Base-by-base conservation (phyloP, 75 land plant species). In the Cupressus sempervirens region DNA sequence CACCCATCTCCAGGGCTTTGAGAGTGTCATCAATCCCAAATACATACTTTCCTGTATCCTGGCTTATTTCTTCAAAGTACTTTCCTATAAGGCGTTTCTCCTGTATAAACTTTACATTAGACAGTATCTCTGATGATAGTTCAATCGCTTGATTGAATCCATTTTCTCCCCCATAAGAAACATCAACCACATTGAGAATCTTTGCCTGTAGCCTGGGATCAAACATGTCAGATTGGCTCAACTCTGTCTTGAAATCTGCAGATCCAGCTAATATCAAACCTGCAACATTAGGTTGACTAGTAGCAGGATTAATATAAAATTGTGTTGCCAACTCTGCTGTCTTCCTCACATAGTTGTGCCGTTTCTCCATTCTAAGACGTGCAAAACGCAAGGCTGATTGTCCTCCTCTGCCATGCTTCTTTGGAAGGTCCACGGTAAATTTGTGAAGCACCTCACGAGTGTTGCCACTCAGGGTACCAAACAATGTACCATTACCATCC, bases 221-320 rank as follows among this genome's bases (percentile, higher is more conserved):
- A 94, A 94, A 94, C 95, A 93, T 94, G 83, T 91, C 94, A 34
- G 96, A 91, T 83, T 94, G 92, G 84, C 94, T 91, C 76, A 94
- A 83, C 83, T 94, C 96, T 52, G 94, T 93, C 83, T 94, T 94
- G 83, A 94, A 94, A 74, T 94, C 96, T 68, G 95, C 95, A 38
- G 94, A 94, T 48, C 96, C 95, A 45, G 93, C 96, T 35, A 94
- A 85, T 35, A 94, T 94, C 30, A 94, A 76, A 7, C 95, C 94
- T 38, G 93, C 46, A 53, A 94, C 94, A 84, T 94, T 94, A 18
- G 96, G 95, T 89, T 94, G 96, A 67, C 96, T 94, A 38, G 96
- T 94, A 34, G 92, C 93, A 46, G 94, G 91, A 88, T 94, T 91
- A 40, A 94, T 90, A 20, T 1, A 93, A 84, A 90, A 83, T 70